Evolutionary conservation across 108 stramenopile species (phyloP).

Genomic region (Nannochloropsis oceanica): DNA sequence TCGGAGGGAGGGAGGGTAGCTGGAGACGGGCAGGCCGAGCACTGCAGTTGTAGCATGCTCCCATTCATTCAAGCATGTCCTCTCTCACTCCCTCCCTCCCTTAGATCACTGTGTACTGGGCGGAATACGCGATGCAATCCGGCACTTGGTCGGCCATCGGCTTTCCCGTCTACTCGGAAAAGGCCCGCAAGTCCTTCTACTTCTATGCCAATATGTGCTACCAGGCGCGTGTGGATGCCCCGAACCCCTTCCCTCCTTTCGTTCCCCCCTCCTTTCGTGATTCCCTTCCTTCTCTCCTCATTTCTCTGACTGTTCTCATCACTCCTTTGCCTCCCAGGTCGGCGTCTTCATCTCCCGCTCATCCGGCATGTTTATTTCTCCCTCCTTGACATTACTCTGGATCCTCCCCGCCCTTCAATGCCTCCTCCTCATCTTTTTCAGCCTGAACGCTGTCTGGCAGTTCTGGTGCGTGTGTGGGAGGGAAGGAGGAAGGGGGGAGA

Average conservation of each 20-base stretch:
- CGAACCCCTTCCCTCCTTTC: too few relatives aligned
- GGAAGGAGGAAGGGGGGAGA: too few relatives aligned
- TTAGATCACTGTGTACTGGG: background rate
- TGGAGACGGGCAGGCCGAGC: background rate
- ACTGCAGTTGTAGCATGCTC: background rate
- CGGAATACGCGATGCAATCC: slow-evolving; percentile 27
- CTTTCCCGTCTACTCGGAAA: slow-evolving; percentile 15
- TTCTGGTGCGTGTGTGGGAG: slow-evolving; percentile 1
- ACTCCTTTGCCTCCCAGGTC: background rate
- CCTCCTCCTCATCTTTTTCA: slow-evolving; percentile 26
- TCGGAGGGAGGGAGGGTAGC: background rate
- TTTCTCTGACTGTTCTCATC: background rate
- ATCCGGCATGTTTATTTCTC: slow-evolving; percentile 20
- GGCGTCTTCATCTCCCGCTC: slow-evolving; percentile 35
- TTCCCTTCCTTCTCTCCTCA: background rate
- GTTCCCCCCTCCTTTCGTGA: too few relatives aligned
- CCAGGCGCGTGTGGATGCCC: background rate
- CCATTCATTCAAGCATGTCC: background rate
- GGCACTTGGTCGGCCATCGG: slow-evolving; percentile 38
- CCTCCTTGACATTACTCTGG: slow-evolving; percentile 11
- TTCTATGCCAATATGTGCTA: background rate
- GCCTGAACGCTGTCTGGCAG: slow-evolving; percentile 12
- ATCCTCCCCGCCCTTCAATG: slow-evolving; percentile 11
- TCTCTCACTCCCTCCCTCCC: background rate
- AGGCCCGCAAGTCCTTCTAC: slow-evolving; percentile 27